Evolutionary conservation across 331 rosid genomes (phyloP), one percentile per base, ranked within the genome.

Genomic region (Quercus tomentella): DNA sequence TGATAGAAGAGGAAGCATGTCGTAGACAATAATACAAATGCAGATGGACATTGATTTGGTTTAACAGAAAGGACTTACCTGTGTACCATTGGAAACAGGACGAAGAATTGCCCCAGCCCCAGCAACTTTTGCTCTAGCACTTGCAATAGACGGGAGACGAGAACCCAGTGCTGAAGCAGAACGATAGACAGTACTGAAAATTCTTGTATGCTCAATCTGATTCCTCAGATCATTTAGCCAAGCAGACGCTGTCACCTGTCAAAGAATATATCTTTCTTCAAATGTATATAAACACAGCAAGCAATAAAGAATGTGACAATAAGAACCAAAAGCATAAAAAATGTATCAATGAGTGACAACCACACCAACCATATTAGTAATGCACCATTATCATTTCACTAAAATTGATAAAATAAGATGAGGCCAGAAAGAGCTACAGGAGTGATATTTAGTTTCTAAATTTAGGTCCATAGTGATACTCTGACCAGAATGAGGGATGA

Each of bases 141-240:
- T 84, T 75, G 98, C 97, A 43, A 95, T 95, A 30, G 99, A 93
- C 65, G 98, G 99, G 77, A 95, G 99, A 41, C 86, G 97, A 63
- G 99, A 95, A 80, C 98, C 97, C 87, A 95, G 81, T 70, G 99
- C 99, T 7, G 98, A 91, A 71, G 99, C 98, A 88, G 98, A 95
- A 35, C 94, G 96, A 88, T 91, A 93, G 45, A 95, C 94, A 4
- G 98, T 95, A 74, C 96, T 93, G 30, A 95, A 97, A 61, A 93
- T 93, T 83, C 99, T 87, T 43, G 99, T 93, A 69, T 84, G 94
- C 82, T 93, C 99, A 66, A 95, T 93, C 84, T 93, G 97, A 90
- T 90, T 91, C 87, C 96, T 91, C 82, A 93, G 89, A 87, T 95
- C 97, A 86, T 91, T 93, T 81, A 95, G 82, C 97, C 99, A 95